phyloP scores from a whole-genome alignment of 2,329 filamentous ascomycete genomes.

The Sporothrix brunneoviolacea region DNA sequence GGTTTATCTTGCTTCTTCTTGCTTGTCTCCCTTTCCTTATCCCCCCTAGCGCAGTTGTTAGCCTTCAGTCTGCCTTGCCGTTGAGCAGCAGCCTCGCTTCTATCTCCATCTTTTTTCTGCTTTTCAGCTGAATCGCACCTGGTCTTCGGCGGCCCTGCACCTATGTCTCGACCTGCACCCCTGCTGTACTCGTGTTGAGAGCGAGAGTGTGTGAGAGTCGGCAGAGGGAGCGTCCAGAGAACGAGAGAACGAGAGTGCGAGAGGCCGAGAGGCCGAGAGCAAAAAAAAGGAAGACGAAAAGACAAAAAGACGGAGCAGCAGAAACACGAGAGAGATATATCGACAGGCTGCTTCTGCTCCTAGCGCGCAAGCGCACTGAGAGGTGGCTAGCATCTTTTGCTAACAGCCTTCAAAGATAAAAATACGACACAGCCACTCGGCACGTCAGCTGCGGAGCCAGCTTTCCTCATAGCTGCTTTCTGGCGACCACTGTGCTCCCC shows the following conservation, averaged over 20 bases:
- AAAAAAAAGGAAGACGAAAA: not conserved
- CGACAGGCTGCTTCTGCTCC: not conserved
- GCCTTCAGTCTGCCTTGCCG: slow-evolving; percentile 7
- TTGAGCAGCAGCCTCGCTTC: not conserved
- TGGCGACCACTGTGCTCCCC: not conserved
- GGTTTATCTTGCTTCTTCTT: not conserved
- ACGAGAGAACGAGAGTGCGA: not conserved
- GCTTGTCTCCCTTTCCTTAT: not conserved
- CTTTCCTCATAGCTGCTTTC: too few species aligned
- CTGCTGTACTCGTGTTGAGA: slow-evolving; percentile 5
- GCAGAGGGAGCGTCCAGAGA: not conserved
- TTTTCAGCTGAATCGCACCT: not conserved
- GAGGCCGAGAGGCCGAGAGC: not conserved
- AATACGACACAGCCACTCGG: not conserved
- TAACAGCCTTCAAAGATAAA: not conserved
- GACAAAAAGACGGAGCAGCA: not conserved
- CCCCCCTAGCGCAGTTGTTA: slow-evolving; percentile 6
- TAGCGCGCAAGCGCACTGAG: not conserved
- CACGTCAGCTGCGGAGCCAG: too few species aligned
- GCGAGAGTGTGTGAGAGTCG: slow-evolving; percentile 3
- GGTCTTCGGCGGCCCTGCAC: not conserved
- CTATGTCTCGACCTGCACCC: slow-evolving; percentile 1
- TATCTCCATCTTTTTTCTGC: not conserved
- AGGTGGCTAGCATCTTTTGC: not conserved
- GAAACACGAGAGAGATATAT: not conserved